Conservation (phyloP, 352 stramenopile species). For the Globisporangium ultimum region DNA sequence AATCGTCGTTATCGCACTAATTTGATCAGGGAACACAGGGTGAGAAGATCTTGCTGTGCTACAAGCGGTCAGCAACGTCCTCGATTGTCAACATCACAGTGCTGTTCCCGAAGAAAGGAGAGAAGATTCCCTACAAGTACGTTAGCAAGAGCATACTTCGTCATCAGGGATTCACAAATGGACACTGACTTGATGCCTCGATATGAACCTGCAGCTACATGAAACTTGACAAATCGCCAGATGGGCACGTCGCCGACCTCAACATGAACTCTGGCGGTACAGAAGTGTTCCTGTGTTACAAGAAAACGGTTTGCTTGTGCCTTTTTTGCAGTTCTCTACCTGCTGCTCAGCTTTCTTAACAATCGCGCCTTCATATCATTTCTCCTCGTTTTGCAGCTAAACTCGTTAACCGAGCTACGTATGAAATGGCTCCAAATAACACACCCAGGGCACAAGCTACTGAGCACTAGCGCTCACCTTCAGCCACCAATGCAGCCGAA, state of each 20-base stretch:
- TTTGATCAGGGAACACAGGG: conserved; percentile 64
- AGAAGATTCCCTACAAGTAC: conserved; percentile 79
- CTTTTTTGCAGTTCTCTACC: too few species aligned
- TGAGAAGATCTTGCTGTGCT: conserved; percentile 79
- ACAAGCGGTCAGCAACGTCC: conserved; percentile 59
- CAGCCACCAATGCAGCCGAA: neutral
- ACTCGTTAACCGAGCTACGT: conserved; percentile 30
- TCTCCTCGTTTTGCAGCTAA: conserved; percentile 19
- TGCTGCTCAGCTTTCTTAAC: neutral
- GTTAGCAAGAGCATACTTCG: neutral
- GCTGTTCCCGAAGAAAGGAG: conserved; percentile 80
- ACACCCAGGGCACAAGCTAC: neutral
- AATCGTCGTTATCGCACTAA: neutral
- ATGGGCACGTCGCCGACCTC: conserved; percentile 67
- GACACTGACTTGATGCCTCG: neutral
- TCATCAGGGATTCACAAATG: neutral
- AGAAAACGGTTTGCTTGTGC: conserved; percentile 54
- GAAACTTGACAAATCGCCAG: conserved; percentile 69
- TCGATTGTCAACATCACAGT: conserved; percentile 66
- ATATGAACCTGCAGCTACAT: conserved; percentile 40
- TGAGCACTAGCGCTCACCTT: neutral
- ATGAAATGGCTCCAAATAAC: conserved; percentile 38
- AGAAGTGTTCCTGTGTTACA: conserved; percentile 80
- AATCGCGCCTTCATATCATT: neutral
- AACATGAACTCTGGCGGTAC: conserved; percentile 71